phyloP scores from a whole-genome alignment of 805 yeast species.

The Candida lessepsii region DNA sequence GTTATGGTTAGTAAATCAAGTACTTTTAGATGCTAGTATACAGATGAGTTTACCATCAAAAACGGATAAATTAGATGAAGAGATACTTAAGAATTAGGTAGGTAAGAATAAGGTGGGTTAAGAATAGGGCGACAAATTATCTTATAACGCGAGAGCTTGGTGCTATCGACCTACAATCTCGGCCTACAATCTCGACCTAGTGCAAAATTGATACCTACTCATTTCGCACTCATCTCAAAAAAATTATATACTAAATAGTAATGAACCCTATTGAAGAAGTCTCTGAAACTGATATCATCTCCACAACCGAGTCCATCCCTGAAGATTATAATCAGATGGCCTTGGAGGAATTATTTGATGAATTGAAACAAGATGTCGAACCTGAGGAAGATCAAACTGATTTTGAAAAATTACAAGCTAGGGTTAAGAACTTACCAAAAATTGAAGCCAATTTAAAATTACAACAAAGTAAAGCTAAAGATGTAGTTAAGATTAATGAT shows the following conservation, averaged over 20 bases:
- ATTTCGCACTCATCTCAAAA: conserved; percentile 7
- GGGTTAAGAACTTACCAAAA: conserved; percentile 40
- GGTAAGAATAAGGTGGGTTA: no score
- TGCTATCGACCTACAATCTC: no score
- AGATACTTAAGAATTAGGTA: conserved; percentile 9
- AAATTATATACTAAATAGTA: not conserved
- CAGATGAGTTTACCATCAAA: conserved; percentile 31
- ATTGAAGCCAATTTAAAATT: conserved; percentile 32
- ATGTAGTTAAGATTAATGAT: conserved; percentile 42
- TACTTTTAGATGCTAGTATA: conserved; percentile 43
- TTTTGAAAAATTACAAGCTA: conserved; percentile 34
- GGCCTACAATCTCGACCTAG: no score
- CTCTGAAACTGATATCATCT: conserved; percentile 23
- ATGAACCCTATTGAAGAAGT: conserved; percentile 23
- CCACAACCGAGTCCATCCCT: conserved; percentile 26
- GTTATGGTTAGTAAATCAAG: conserved; percentile 42
- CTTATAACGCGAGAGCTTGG: no score
- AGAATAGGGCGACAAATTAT: no score
- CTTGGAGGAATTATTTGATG: conserved; percentile 29
- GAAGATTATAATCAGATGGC: conserved; percentile 16
- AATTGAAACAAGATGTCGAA: conserved; percentile 25
- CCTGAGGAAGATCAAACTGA: conserved; percentile 13
- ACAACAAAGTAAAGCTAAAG: conserved; percentile 17
- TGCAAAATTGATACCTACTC: no score
- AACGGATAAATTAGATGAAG: conserved; percentile 14